Conservation (phyloP, 805 yeast species). For the Candida takata region DNA sequence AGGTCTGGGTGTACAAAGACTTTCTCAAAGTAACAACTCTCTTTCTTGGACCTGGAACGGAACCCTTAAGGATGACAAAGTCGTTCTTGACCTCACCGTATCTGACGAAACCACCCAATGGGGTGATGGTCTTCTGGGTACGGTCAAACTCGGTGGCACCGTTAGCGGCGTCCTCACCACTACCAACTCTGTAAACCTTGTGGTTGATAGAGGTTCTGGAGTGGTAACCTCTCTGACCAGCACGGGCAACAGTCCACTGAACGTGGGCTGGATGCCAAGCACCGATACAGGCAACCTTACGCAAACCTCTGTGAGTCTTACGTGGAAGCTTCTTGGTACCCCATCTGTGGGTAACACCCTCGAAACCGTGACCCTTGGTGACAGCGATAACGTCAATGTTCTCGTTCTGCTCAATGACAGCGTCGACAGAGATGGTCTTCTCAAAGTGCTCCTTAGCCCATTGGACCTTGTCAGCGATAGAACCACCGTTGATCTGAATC, state of each 20-base stretch:
- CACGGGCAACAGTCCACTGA: slow-evolving; percentile 99
- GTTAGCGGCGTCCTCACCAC: slow-evolving; percentile 87
- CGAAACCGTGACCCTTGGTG: slow-evolving; percentile 99
- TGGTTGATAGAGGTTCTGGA: slow-evolving; percentile 99
- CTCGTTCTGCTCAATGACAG: slow-evolving; percentile 98
- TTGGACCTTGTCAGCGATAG: slow-evolving; percentile 92
- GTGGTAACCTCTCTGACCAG: slow-evolving; percentile 99
- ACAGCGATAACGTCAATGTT: slow-evolving; percentile 97
- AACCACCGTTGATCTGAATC: slow-evolving; percentile 99
- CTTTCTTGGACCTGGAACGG: slow-evolving; percentile 99
- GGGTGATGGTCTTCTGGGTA: slow-evolving; percentile 99
- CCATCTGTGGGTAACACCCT: slow-evolving; percentile 99
- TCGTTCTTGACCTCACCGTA: slow-evolving; percentile 98
- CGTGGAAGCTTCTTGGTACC: slow-evolving; percentile 99
- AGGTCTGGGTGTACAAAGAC: slow-evolving; percentile 95
- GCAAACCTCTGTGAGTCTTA: slow-evolving; percentile 99
- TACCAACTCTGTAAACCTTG: slow-evolving; percentile 99
- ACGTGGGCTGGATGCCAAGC: slow-evolving; percentile 99
- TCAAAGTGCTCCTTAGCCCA: slow-evolving; percentile 99
- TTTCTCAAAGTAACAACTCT: slow-evolving; percentile 98
- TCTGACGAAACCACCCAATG: slow-evolving; percentile 99
- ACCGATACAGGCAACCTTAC: slow-evolving; percentile 99
- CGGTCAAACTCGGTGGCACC: slow-evolving; percentile 98
- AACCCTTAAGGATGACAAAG: slow-evolving; percentile 96
- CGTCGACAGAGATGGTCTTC: slow-evolving; percentile 93